Evolutionary conservation across 768 basidiomycete species (phyloP).

Genomic region (Agrocybe praecox): DNA sequence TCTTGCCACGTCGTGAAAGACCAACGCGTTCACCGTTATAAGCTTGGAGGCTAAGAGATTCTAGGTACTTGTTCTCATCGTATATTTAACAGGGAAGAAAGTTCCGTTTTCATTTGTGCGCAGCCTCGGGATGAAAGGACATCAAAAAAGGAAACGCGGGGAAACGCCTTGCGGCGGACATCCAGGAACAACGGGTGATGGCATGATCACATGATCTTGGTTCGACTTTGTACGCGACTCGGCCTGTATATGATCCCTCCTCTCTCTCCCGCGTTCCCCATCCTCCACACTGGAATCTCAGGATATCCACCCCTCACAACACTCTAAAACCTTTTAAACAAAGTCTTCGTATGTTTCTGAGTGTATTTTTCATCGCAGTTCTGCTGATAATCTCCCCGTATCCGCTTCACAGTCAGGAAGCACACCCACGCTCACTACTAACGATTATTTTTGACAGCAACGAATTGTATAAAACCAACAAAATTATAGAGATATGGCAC

Average conservation of each 20-base stretch:
- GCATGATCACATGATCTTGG: conserved; percentile 29
- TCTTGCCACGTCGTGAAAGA: too few relatives aligned
- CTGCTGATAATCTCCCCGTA: conserved; percentile 6
- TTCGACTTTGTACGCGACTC: conserved; percentile 26
- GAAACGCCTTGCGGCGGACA: background rate
- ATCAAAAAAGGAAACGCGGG: background rate
- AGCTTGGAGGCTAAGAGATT: too few relatives aligned
- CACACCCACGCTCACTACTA: conserved; percentile 47
- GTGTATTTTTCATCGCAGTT: background rate
- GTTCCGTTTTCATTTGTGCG: background rate
- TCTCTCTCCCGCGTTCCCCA: conserved; percentile 21
- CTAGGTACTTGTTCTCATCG: too few relatives aligned
- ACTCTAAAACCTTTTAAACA: conserved; percentile 9
- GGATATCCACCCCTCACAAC: conserved; percentile 21
- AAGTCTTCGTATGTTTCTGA: conserved; percentile 21
- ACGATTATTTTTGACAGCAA: conserved; percentile 34
- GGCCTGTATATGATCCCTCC: conserved; percentile 15
- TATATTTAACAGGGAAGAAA: background rate
- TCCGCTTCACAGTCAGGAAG: conserved; percentile 20
- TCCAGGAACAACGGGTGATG: background rate
- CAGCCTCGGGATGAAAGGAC: background rate
- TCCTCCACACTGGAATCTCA: conserved; percentile 20
- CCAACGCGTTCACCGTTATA: too few relatives aligned
- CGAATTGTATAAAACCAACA: conserved; percentile 20
- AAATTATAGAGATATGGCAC: conserved; percentile 45